Evolutionary conservation across 106 monocot genomes (phyloP).

Genomic region (Apostasia shenzhenica): DNA sequence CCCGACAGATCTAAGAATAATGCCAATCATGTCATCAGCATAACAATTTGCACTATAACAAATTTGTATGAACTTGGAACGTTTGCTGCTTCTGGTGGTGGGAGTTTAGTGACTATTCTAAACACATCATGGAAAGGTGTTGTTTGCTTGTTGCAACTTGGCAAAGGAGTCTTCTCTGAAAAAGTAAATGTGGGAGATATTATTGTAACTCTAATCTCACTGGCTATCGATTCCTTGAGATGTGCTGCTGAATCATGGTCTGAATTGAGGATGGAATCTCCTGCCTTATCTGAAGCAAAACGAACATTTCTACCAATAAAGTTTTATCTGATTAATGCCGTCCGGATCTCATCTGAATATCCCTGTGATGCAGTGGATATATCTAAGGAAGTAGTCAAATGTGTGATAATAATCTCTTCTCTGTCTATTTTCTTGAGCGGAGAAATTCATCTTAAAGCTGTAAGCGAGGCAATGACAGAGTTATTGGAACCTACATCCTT

Average conservation of each 20-base stretch:
- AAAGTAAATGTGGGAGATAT: constrained; percentile 59
- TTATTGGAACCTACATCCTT: constrained; percentile 70
- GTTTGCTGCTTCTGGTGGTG: constrained; percentile 83
- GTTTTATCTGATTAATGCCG: constrained; percentile 90
- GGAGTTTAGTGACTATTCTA: constrained; percentile 64
- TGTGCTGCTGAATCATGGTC: constrained; percentile 60
- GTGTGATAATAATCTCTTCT: constrained; percentile 54
- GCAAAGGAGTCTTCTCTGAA: constrained; percentile 59
- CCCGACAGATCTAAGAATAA: constrained; percentile 23
- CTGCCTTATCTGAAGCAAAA: constrained; percentile 62
- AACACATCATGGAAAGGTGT: constrained; percentile 97
- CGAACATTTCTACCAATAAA: constrained; percentile 83
- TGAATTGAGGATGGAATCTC: constrained; percentile 10
- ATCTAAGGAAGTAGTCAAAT: constrained; percentile 37
- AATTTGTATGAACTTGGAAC: constrained; percentile 66
- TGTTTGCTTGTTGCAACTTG: constrained; percentile 67
- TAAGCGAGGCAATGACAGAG: constrained; percentile 66
- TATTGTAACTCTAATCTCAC: constrained; percentile 56
- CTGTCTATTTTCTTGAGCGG: constrained; percentile 48
- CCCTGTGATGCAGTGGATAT: constrained; percentile 51
- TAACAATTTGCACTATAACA: constrained; percentile 41
- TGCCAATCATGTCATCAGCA: constrained; percentile 24
- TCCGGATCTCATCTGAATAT: constrained; percentile 78
- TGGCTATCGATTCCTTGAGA: constrained; percentile 58
- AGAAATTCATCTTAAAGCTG: constrained; percentile 52